Percentiles rank a stretch among this genome's conserved stretches.
These are phyloP conservation scores for Macrolepiota albuminosa DNA, from an alignment of 768 basidiomycete genomes.

Conservation along the genomic window DNA sequence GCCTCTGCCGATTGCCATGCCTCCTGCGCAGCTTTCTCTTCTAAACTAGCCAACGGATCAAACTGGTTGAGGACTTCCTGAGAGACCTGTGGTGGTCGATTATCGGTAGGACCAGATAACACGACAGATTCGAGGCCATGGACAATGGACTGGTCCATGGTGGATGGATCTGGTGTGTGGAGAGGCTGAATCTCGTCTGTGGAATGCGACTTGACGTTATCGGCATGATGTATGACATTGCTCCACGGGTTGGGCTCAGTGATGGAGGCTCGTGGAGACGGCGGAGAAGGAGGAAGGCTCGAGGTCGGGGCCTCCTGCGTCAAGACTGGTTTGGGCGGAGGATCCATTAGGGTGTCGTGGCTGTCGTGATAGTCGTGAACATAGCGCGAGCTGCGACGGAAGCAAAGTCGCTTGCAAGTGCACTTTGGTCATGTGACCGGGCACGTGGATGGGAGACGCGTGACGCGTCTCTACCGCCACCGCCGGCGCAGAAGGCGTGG, in stretches of 20 bases:
- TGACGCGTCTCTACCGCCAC: neutral
- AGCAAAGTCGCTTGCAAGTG: neutral
- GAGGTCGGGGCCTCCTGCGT: neutral
- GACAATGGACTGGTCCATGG: constrained; percentile 36
- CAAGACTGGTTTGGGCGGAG: neutral
- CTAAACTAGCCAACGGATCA: constrained; percentile 57
- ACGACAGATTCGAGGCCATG: constrained; percentile 28
- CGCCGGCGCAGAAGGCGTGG: too few species aligned
- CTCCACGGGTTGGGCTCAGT: constrained; percentile 38
- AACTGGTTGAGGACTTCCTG: constrained; percentile 55
- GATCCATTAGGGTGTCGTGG: constrained; percentile 9
- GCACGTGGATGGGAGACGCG: neutral
- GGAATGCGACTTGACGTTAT: constrained; percentile 13
- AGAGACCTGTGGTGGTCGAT: constrained; percentile 21
- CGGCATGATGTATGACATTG: constrained; percentile 21
- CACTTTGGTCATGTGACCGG: neutral
- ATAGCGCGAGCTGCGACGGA: neutral
- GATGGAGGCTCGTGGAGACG: constrained; percentile 12
- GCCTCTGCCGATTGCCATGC: constrained; percentile 63
- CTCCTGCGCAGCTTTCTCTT: constrained; percentile 54
- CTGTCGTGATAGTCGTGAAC: constrained; percentile 10
- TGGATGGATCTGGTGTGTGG: constrained; percentile 38
- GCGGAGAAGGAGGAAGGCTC: neutral
- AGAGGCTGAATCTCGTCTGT: constrained; percentile 20
- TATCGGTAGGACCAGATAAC: constrained; percentile 13